These are phyloP conservation scores for Hymenoscyphus fraxineus DNA, from an alignment of 2,329 filamentous ascomycete species.

Conservation along the genomic window DNA sequence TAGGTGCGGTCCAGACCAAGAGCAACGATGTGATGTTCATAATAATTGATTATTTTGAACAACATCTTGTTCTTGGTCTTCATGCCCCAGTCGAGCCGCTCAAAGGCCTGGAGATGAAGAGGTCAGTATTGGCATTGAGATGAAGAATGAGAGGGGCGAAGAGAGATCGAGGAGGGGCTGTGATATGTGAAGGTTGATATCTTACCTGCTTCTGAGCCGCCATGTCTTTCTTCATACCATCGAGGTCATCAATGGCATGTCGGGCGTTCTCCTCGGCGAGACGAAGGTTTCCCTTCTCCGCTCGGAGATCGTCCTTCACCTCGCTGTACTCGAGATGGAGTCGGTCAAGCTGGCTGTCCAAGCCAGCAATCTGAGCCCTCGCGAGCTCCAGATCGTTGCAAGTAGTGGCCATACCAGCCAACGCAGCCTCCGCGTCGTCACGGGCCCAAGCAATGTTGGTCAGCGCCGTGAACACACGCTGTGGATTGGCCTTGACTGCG, in stretches of 20 bases:
- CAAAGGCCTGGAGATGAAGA: not conserved
- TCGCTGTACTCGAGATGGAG: not conserved
- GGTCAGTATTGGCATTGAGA: not conserved
- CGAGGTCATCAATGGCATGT: not conserved
- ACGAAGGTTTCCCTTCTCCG: not conserved
- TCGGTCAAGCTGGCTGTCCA: not conserved
- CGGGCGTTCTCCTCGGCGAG: not conserved
- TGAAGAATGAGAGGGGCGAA: not conserved
- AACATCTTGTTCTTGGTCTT: not conserved
- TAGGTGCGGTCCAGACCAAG: not conserved
- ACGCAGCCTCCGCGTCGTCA: not conserved
- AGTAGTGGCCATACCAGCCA: not conserved
- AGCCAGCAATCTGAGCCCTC: not conserved
- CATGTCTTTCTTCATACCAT: slow-evolving; percentile 8
- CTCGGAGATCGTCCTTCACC: not conserved
- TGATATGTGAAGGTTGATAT: too few relatives aligned
- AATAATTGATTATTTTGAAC: not conserved
- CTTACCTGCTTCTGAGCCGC: not conserved
- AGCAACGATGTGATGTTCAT: not conserved
- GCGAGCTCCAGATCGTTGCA: not conserved
- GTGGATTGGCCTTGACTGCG: slow-evolving; percentile 4
- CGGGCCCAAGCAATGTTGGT: not conserved
- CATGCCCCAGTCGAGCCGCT: not conserved
- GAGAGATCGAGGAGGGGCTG: too few relatives aligned
- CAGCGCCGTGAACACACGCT: slow-evolving; percentile 5